These are phyloP conservation scores for Scheffersomyces titani DNA, from an alignment of 1,139 yeast species.

Conservation along the genomic window DNA sequence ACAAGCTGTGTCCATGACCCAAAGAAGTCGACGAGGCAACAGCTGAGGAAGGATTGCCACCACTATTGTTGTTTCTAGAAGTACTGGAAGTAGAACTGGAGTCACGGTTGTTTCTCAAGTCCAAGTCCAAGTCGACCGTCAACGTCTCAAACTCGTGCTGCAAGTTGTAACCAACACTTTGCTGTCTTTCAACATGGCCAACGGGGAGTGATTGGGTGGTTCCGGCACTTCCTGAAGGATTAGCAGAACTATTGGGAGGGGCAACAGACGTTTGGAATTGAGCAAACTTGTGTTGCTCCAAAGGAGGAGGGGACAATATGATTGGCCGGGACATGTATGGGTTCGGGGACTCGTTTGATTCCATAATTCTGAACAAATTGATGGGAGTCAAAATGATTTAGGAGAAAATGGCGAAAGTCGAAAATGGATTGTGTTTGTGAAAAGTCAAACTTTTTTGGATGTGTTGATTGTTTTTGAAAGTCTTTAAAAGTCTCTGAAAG, in stretches of 20 bases:
- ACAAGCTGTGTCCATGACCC: slow-evolving; percentile 17
- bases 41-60: slow-evolving; percentile 4
- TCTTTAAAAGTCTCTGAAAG: background rate
- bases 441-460: too few relatives aligned
- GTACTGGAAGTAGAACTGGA: slow-evolving; percentile 5
- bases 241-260: background rate
- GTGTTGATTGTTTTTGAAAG: too few relatives aligned
- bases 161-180: slow-evolving; percentile 46
- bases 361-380: background rate
- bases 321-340: slow-evolving; percentile 34
- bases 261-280: background rate
- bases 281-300: slow-evolving; percentile 19
- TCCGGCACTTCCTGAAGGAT: slow-evolving; percentile 1
- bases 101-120: slow-evolving; percentile 28
- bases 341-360: slow-evolving; percentile 8
- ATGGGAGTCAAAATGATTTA: background rate
- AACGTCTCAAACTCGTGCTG: slow-evolving; percentile 50
- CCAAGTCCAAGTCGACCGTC: slow-evolving; percentile 50
- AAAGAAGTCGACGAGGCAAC: slow-evolving; percentile 4
- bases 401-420: too few relatives aligned
- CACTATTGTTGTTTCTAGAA: slow-evolving; percentile 7
- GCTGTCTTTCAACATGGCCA: slow-evolving; percentile 34
- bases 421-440: background rate
- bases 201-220: slow-evolving; percentile 3
- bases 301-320: slow-evolving; percentile 44